phyloP scores from a whole-genome alignment of 768 basidiomycete species.

The Hericium alpestre region DNA sequence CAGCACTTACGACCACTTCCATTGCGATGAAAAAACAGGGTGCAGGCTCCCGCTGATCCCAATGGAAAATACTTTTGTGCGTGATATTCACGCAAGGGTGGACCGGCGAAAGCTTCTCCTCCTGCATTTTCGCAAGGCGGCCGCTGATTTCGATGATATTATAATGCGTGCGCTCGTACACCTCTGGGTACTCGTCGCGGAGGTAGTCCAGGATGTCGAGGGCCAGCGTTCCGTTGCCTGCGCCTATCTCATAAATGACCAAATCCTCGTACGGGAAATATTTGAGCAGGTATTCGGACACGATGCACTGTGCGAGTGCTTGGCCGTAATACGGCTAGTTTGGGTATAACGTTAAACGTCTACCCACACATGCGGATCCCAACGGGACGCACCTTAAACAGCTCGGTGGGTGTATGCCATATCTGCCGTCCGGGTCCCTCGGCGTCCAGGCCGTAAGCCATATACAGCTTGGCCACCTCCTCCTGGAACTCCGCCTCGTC shows the following conservation, averaged over 20 bases:
- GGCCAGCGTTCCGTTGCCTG: constrained; percentile 94
- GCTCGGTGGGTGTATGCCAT: constrained; percentile 97
- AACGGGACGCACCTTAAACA: constrained; percentile 71
- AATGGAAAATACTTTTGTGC: constrained; percentile 79
- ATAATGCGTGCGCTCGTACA: constrained; percentile 88
- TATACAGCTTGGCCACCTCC: constrained; percentile 68
- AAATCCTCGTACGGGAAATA: constrained; percentile 96
- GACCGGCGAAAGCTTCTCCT: constrained; percentile 43
- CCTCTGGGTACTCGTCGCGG: constrained; percentile 69
- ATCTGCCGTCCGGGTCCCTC: constrained; percentile 78
- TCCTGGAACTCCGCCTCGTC: constrained; percentile 72
- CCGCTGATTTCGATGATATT: constrained; percentile 91
- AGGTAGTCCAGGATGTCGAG: constrained; percentile 79
- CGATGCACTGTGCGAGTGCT: constrained; percentile 80
- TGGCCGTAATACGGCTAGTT: constrained; percentile 87
- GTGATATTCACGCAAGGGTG: constrained; percentile 63
- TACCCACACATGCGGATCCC: background rate
- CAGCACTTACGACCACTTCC: constrained; percentile 77
- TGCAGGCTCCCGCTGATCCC: constrained; percentile 62
- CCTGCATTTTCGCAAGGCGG: constrained; percentile 65
- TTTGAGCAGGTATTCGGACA: constrained; percentile 86
- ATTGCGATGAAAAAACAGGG: constrained; percentile 91
- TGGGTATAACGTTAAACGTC: constrained; percentile 6
- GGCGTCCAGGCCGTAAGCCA: constrained; percentile 52
- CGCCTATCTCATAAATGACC: constrained; percentile 93